Evolutionary conservation across 2,329 filamentous ascomycete species (phyloP).

Genomic region (Calcarisporium arbuscula): DNA sequence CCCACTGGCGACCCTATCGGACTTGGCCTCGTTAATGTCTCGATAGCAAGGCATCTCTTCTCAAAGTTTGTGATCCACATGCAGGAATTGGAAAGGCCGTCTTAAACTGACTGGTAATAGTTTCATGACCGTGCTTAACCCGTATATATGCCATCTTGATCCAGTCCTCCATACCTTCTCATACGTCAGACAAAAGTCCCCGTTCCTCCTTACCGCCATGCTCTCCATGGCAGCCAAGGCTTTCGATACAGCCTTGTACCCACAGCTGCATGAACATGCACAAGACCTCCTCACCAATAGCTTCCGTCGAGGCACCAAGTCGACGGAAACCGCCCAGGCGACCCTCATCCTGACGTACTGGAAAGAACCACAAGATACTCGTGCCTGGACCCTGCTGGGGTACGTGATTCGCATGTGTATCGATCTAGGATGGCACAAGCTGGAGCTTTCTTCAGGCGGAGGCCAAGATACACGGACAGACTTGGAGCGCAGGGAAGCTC

Average conservation of each 20-base stretch:
- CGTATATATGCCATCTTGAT: conserved; percentile 34
- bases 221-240: too few relatives aligned
- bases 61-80: too few relatives aligned
- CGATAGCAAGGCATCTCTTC: too few relatives aligned
- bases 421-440: conserved; percentile 30
- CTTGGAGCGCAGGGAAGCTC: conserved; percentile 17
- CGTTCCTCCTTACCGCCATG: conserved; percentile 30
- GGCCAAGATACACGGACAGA: conserved; percentile 6
- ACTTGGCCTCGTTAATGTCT: too few relatives aligned
- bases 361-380: conserved; percentile 34
- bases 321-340: conserved; percentile 30
- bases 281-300: conserved; percentile 22
- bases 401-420: conserved; percentile 34
- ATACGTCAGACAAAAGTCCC: conserved; percentile 26
- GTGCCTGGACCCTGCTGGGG: conserved; percentile 31
- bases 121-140: conserved; percentile 31
- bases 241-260: too few relatives aligned
- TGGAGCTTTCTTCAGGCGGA: conserved; percentile 10
- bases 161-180: conserved; percentile 28
- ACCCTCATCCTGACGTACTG: conserved; percentile 33
- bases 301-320: conserved; percentile 27
- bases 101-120: too few relatives aligned
- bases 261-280: too few relatives aligned
- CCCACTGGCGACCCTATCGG: too few relatives aligned
- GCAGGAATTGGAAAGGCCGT: too few relatives aligned